Evolutionary conservation across 2,329 filamentous ascomycete species (phyloP).

Genomic region (Curvularia spicifera): DNA sequence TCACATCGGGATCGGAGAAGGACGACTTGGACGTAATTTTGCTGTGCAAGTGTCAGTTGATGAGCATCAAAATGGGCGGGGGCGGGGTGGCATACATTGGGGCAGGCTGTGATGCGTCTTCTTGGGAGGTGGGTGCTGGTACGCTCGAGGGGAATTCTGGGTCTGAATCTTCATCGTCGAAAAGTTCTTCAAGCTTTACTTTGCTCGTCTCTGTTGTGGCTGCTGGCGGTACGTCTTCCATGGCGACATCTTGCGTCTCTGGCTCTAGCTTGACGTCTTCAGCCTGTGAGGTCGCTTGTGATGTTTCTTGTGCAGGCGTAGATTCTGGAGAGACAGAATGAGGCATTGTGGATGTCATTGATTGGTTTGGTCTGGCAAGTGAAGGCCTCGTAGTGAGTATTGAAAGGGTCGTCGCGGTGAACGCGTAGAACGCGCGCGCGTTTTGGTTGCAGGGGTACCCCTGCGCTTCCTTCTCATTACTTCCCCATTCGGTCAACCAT

Average conservation of each 20-base stretch:
- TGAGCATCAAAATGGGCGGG: slow-evolving; percentile 5
- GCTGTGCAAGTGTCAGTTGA: slow-evolving; percentile 29
- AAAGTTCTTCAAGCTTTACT: slow-evolving; percentile 63
- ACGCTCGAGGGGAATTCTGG: slow-evolving; percentile 65
- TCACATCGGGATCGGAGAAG: slow-evolving; percentile 77
- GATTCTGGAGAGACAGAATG: slow-evolving; percentile 53
- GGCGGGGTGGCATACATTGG: slow-evolving; percentile 45
- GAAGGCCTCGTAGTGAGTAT: slow-evolving; percentile 5
- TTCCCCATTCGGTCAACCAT: slow-evolving; percentile 20
- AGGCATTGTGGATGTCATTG: slow-evolving; percentile 48
- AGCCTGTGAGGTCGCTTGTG: slow-evolving; percentile 49
- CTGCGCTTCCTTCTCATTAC: slow-evolving; percentile 12
- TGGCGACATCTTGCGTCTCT: slow-evolving; percentile 39
- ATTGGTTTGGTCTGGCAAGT: slow-evolving; percentile 1
- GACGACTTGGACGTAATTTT: slow-evolving; percentile 51
- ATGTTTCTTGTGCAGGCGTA: slow-evolving; percentile 49
- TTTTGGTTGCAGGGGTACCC: slow-evolving; percentile 24
- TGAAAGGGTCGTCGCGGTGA: slow-evolving; percentile 23
- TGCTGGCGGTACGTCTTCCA: slow-evolving; percentile 40
- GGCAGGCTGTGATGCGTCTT: slow-evolving; percentile 48
- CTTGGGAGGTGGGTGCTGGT: slow-evolving; percentile 53
- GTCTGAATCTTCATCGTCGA: slow-evolving; percentile 64
- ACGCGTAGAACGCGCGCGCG: slow-evolving; percentile 29
- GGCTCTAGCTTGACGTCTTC: slow-evolving; percentile 37
- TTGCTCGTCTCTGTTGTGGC: slow-evolving; percentile 39